phyloP scores from a whole-genome alignment of 2,329 filamentous ascomycete genomes.

The Dactylellina parvicollis region DNA sequence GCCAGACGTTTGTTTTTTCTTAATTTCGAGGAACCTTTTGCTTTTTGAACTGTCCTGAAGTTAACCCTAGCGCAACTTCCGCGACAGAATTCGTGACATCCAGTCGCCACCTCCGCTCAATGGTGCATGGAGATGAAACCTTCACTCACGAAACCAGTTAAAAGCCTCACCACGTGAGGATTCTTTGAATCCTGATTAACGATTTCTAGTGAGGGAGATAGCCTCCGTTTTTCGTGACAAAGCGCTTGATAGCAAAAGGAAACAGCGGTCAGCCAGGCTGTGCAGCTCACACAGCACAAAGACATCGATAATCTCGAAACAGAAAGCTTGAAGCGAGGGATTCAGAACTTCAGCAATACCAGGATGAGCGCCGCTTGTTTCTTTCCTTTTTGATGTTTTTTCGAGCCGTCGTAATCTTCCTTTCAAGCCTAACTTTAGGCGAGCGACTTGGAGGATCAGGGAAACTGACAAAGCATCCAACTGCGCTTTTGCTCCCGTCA shows the following conservation, averaged over 20 bases:
- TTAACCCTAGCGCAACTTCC: neutral
- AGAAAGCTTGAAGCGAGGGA: constrained; percentile 11
- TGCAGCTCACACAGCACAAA: no score
- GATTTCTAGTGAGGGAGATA: neutral
- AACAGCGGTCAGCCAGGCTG: neutral
- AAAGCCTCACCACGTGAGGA: constrained; percentile 19
- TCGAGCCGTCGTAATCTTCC: neutral
- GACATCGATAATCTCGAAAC: no score
- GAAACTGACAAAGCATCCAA: no score
- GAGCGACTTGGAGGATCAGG: no score
- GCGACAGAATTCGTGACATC: neutral
- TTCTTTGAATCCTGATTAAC: constrained; percentile 18
- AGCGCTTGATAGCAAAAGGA: neutral
- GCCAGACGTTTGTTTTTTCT: neutral
- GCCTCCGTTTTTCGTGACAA: neutral
- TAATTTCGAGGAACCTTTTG: neutral
- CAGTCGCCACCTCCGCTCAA: constrained; percentile 4
- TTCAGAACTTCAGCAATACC: neutral
- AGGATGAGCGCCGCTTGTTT: no score
- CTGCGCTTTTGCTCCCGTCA: no score
- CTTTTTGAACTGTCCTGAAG: neutral
- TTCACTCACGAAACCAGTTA: neutral
- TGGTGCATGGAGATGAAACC: constrained; percentile 10
- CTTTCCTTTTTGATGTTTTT: neutral
- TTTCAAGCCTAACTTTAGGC: no score